Base-by-base conservation (phyloP, 2,329 filamentous ascomycete genomes). In the Colletotrichum viniferum region DNA sequence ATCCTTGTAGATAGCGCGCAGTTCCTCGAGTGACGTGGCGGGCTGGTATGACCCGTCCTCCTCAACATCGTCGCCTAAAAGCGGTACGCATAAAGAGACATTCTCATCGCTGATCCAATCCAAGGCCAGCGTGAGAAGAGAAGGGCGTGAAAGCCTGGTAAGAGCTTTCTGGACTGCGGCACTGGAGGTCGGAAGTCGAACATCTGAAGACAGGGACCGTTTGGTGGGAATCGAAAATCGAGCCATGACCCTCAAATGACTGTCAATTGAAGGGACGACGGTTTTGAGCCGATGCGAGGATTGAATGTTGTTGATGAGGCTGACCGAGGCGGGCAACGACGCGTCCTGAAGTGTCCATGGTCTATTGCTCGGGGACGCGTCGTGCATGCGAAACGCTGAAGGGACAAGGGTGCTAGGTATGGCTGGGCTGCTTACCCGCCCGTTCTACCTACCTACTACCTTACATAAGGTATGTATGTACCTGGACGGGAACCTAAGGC, bases 21-120 rank as follows among this genome's bases (percentile, higher is more conserved):
- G 87, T 75, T 93, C 92, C 56, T 91, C 89, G 68, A 94, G 84
- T 21, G 92, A 93, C 36, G 87, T 84, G 36, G 91, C 93, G 0
- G 94, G 91, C 7, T 93, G 91, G 81, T 96, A 95, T 36, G 94
- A 88, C 77, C 94, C 93, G 74, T 91, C 88, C 38, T 87, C 87
- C 71, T 94, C 90, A 2, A 92, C 90, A 21, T 90, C 86, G n/a
- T 88, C 85, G 9, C 80, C 78, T 18, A 87, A 79, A 66, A 92
- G 0, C 3, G 94, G 94, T 2, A 87, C 86, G 58, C 90, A 93
- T 21, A 90, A 86, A 6, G 88, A 84, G 55, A 92, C 86, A 77
- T 94, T 93, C 77, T 88, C 87, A 64, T 93, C 90, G 73, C 93
- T 91, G 4, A 97, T 91, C 95, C 95, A 98, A 85, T 94, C 90